Conservation (phyloP, 345 rosid genomes). For the Pugionium dolabratum region DNA sequence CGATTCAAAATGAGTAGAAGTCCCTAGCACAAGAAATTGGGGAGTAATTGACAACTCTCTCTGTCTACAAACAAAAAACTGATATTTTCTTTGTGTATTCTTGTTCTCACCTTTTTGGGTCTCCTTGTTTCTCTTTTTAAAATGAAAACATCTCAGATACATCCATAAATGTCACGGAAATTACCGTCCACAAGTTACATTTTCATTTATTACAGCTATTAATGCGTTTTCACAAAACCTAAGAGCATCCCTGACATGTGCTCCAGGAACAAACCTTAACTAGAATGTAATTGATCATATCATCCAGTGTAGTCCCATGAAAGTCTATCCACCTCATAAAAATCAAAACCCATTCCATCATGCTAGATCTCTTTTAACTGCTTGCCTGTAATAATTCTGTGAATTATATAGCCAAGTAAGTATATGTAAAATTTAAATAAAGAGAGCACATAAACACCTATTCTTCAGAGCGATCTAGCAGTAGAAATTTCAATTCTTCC, state of each 20-base stretch:
- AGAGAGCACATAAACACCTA: constrained; percentile 21
- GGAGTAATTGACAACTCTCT: constrained; percentile 20
- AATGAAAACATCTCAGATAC: constrained; percentile 23
- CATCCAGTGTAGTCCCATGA: constrained; percentile 39
- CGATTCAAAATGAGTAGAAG: constrained; percentile 20
- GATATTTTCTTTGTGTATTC: constrained; percentile 18
- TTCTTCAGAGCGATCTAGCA: neutral
- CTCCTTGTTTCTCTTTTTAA: constrained; percentile 18
- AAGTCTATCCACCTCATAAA: neutral
- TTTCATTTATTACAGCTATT: constrained; percentile 18
- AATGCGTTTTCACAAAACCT: constrained; percentile 21
- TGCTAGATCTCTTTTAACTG: constrained; percentile 14
- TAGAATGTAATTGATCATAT: constrained; percentile 14
- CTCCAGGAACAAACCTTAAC: constrained; percentile 32
- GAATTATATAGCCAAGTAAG: neutral
- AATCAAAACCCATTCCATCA: constrained; percentile 3
- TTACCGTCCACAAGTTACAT: constrained; percentile 33
- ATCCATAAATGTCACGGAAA: constrained; percentile 31
- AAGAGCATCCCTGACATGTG: constrained; percentile 31
- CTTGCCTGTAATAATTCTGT: constrained; percentile 1
- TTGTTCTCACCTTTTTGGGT: constrained; percentile 36
- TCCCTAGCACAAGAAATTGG: neutral
- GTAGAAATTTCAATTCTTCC: neutral
- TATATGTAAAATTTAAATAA: neutral
- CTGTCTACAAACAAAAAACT: constrained; percentile 13